Conservation (phyloP, 2,329 filamentous ascomycete genomes). For the Didymosphaeria variabile region DNA sequence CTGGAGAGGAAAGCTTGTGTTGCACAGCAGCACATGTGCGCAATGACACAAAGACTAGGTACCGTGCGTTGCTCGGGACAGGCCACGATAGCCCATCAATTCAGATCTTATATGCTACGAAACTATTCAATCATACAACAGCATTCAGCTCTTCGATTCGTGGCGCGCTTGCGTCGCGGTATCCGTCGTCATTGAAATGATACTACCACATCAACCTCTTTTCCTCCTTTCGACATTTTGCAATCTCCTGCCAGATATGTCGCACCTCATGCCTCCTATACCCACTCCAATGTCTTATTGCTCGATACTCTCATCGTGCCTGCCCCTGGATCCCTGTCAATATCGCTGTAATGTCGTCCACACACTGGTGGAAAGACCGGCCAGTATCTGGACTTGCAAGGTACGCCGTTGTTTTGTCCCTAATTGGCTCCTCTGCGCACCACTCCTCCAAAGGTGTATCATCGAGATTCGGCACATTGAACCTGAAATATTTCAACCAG, state of each 20-base stretch:
- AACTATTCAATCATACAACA: not conserved
- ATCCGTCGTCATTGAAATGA: too few relatives aligned
- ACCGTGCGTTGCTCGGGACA: too few relatives aligned
- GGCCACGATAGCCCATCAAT: too few relatives aligned
- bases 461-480: slow-evolving; percentile 39
- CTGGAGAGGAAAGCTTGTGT: not conserved
- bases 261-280: not conserved
- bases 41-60: not conserved
- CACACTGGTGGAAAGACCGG: slow-evolving; percentile 38
- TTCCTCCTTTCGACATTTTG: not conserved
- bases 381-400: slow-evolving; percentile 34
- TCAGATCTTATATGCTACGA: too few relatives aligned
- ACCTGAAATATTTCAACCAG: slow-evolving; percentile 47
- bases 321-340: slow-evolving; percentile 17
- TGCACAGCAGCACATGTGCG: too few relatives aligned
- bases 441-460: slow-evolving; percentile 42
- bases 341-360: slow-evolving; percentile 39
- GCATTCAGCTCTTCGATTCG: not conserved
- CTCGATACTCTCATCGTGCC: not conserved
- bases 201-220: not conserved
- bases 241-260: not conserved
- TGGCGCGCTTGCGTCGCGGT: not conserved
- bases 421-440: slow-evolving; percentile 36
- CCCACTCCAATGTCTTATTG: not conserved
- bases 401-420: slow-evolving; percentile 40